phyloP scores from a whole-genome alignment of 176 grass and related monocot species.

The Aechmea fasciata region DNA sequence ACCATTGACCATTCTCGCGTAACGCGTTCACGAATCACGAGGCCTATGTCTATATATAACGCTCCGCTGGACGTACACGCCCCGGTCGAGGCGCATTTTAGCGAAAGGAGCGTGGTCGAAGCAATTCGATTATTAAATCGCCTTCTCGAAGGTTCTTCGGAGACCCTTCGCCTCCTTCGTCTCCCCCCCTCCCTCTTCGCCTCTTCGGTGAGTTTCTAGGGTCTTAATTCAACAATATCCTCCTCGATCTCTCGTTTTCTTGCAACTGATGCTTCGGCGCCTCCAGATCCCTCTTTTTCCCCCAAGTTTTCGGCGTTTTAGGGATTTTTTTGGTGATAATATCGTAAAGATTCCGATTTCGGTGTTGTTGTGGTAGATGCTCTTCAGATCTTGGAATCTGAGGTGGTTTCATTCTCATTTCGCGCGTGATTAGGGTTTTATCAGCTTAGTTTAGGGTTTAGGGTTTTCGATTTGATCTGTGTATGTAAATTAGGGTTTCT shows the following conservation, averaged over 20 bases:
- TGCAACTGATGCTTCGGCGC: not conserved
- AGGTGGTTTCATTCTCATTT: not conserved
- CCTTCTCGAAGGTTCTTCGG: too few relatives aligned
- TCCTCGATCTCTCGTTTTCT: not conserved
- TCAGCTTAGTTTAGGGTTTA: not conserved
- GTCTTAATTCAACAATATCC: not conserved
- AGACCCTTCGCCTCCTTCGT: not conserved
- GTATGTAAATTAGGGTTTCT: not conserved
- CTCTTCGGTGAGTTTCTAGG: not conserved
- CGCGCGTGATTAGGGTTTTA: not conserved
- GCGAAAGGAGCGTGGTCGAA: not conserved
- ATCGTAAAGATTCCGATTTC: not conserved
- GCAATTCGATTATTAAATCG: too few relatives aligned
- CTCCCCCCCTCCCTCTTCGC: not conserved
- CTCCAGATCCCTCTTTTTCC: not conserved
- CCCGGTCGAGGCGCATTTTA: not conserved
- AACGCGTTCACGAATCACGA: too few relatives aligned
- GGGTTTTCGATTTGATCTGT: not conserved
- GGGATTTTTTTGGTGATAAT: not conserved
- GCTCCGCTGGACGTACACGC: not conserved
- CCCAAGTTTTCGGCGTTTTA: not conserved
- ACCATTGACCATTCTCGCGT: too few relatives aligned
- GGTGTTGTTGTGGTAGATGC: not conserved
- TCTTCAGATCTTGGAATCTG: not conserved
- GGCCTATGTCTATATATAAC: not conserved